Base-by-base conservation (phyloP, 805 yeast species). In the Ogataea paraovalis region DNA sequence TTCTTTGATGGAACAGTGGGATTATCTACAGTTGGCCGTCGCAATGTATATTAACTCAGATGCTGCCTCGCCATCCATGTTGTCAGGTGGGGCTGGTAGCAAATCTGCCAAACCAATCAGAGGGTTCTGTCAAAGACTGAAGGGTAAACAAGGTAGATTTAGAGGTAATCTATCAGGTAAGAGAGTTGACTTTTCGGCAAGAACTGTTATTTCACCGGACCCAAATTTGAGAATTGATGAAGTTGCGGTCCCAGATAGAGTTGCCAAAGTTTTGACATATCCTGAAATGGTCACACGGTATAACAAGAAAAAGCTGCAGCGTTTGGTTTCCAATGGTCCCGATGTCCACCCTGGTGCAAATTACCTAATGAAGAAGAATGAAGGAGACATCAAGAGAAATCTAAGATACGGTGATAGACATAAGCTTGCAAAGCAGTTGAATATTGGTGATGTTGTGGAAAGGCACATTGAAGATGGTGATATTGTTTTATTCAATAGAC, bases 1-100 rank as follows among this genome's bases (percentile, higher is more conserved):
- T 54, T 88, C 88, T 59, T 75, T 94, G 68, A 91, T 94, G 97
- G 98, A 92, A 62, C 99, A 94, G 62, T 94, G 99, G 99, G 99
- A 94, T 62, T 94, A 88, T 64, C 70, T 94, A 55, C 99, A 94
- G 68, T 74, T 94, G 44, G 87, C 96, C 1, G 91, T 94, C 42
- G 99, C 99, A 19, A 87, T 94, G 89, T 94, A 94, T 65, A 94
- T 94, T 59, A 94, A 94, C 66, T 88, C 97, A 1, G 99, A 94
- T 68, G 85, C 96, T 27, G 94, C 91, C 14, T 82, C 84, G 47
- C 90, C 91, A 13, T 82, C 90, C 4, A 75, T 83, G 65, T 65
- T 83, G 53, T 96, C 96, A 2, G 85, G 87, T 23, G 71, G 73
- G 52, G 78, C 76, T 40, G 72, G 76, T 23, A 57, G 72, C 18